phyloP scores from a whole-genome alignment of 768 basidiomycete species.

The Boletus sensibilis region DNA sequence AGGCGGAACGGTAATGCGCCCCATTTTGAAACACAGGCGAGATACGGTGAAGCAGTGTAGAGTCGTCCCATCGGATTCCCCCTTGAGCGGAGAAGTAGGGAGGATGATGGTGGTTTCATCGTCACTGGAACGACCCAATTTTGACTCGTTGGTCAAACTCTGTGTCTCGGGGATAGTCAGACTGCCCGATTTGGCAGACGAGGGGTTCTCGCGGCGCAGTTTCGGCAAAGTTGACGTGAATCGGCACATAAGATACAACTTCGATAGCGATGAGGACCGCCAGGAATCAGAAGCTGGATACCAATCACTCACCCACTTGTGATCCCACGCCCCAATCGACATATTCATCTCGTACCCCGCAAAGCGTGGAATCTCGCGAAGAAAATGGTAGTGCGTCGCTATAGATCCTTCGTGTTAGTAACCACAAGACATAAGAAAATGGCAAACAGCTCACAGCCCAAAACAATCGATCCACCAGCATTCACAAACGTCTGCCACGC shows the following conservation, averaged over 20 bases:
- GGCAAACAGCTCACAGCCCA: conserved; percentile 1
- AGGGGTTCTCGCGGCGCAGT: background rate
- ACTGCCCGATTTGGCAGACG: background rate
- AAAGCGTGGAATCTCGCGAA: conserved; percentile 18
- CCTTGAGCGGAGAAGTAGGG: background rate
- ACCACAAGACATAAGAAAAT: background rate
- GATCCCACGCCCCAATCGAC: conserved; percentile 19
- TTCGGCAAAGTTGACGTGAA: conserved; percentile 6
- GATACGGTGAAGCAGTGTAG: conserved; percentile 61
- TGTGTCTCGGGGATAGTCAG: background rate
- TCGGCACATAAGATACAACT: conserved; percentile 19
- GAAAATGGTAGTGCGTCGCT: conserved; percentile 18
- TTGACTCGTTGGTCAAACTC: background rate
- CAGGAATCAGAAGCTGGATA: background rate
- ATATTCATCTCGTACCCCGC: conserved; percentile 13
- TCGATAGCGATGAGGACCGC: background rate
- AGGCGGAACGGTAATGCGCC: conserved; percentile 71
- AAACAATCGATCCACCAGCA: conserved; percentile 6
- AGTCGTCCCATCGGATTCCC: conserved; percentile 41
- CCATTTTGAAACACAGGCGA: conserved; percentile 64
- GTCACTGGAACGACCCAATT: background rate
- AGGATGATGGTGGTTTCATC: background rate
- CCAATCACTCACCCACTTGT: conserved; percentile 15
- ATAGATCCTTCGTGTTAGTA: background rate
- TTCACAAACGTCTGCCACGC: conserved; percentile 15